Evolutionary conservation across 345 rosid genomes (phyloP).

Genomic region (Xanthoceras sorbifolium): DNA sequence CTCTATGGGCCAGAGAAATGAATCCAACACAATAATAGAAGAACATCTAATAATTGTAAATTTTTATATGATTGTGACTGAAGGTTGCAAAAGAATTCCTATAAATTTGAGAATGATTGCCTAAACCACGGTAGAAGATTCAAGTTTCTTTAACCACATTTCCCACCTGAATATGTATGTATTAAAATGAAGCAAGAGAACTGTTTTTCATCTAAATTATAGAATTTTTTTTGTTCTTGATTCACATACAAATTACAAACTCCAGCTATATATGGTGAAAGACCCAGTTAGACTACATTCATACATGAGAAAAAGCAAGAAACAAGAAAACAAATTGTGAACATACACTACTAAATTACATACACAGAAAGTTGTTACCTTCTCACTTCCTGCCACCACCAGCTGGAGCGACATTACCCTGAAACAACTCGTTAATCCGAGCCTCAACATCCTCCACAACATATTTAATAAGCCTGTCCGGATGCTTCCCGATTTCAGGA

Average conservation of each 20-base stretch:
- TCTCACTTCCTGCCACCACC: conserved; percentile 56
- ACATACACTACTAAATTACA: conserved; percentile 13
- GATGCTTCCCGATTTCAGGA: conserved; percentile 59
- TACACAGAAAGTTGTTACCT: conserved; percentile 26
- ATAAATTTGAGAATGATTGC: neutral
- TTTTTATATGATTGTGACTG: neutral
- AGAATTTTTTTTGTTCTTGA: neutral
- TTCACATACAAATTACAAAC: conserved; percentile 11
- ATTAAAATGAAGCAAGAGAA: neutral
- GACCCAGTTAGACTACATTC: conserved; percentile 15
- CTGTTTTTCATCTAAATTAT: neutral
- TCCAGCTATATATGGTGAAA: conserved; percentile 1
- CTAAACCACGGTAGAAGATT: neutral
- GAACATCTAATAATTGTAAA: neutral
- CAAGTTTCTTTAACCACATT: neutral
- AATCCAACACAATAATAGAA: neutral
- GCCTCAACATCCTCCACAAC: conserved; percentile 55
- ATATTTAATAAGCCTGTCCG: conserved; percentile 45
- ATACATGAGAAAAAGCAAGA: conserved; percentile 1
- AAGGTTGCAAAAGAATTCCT: neutral
- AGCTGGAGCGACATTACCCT: conserved; percentile 43
- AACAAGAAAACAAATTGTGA: conserved; percentile 23
- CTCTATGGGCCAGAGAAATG: neutral
- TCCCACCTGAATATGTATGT: neutral
- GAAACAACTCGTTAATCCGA: conserved; percentile 57